Conservation (phyloP, 2,329 filamentous ascomycete genomes). For the Diaporthe aspalathi region DNA sequence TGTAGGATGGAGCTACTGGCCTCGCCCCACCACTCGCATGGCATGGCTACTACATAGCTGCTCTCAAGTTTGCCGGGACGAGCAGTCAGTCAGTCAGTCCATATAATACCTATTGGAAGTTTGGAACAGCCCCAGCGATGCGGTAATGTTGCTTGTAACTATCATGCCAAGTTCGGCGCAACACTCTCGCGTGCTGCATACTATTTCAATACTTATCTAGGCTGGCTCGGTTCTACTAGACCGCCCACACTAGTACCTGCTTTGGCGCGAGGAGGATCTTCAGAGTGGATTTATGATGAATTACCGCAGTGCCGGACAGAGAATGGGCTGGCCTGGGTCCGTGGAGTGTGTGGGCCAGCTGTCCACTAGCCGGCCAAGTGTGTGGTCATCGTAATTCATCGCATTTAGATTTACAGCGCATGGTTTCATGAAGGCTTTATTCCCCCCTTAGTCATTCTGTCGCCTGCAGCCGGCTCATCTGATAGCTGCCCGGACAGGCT, state of each 20-base stretch:
- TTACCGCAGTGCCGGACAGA: slow-evolving; percentile 9
- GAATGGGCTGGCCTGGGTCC: slow-evolving; percentile 12
- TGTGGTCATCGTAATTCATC: slow-evolving; percentile 30
- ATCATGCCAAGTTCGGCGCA: neutral
- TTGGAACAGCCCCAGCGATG: too few relatives aligned
- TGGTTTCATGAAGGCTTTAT: slow-evolving; percentile 28
- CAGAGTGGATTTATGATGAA: slow-evolving; percentile 23
- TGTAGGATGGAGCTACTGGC: slow-evolving; percentile 5
- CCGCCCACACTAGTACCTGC: neutral
- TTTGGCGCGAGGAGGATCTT: neutral
- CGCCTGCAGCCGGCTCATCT: slow-evolving; percentile 12
- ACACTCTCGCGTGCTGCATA: neutral
- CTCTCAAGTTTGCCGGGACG: neutral
- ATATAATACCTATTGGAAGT: too few relatives aligned
- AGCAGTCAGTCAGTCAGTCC: neutral
- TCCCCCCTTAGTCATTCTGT: slow-evolving; percentile 18
- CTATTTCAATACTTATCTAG: too few relatives aligned
- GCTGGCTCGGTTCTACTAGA: neutral
- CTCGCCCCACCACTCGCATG: neutral
- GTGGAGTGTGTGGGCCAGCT: slow-evolving; percentile 4
- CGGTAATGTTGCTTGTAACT: neutral
- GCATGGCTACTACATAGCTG: neutral
- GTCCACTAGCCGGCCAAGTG: slow-evolving; percentile 27
- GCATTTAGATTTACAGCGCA: slow-evolving; percentile 30
- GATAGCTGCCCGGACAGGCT: slow-evolving; percentile 18